Evolutionary conservation across 352 stramenopile genomes (phyloP).

Genomic region (Globisporangium canariense): DNA sequence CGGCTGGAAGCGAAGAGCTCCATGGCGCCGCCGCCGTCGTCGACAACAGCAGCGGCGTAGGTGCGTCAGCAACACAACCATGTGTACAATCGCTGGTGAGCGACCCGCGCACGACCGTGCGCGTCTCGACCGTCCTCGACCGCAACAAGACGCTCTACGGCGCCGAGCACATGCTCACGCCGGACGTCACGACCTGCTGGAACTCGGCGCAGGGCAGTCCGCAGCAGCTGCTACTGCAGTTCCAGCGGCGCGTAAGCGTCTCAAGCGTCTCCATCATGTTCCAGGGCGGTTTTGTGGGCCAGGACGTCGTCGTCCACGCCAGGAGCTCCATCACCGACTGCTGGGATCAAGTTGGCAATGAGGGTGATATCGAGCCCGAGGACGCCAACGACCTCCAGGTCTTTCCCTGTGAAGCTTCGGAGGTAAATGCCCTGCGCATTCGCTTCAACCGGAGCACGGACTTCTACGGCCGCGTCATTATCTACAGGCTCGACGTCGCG

Average conservation of each 20-base stretch:
- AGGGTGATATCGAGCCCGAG: slow-evolving; percentile 31
- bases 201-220: slow-evolving; percentile 64
- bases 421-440: slow-evolving; percentile 41
- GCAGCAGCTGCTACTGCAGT: slow-evolving; percentile 60
- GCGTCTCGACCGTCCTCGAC: slow-evolving; percentile 67
- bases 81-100: slow-evolving; percentile 26
- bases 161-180: slow-evolving; percentile 48
- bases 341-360: slow-evolving; percentile 22
- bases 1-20: slow-evolving; percentile 11
- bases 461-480: slow-evolving; percentile 71
- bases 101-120: slow-evolving; percentile 43
- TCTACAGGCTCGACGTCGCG: slow-evolving; percentile 53
- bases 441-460: slow-evolving; percentile 61
- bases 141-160: slow-evolving; percentile 64
- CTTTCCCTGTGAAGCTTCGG: slow-evolving; percentile 25
- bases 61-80: not conserved
- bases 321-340: slow-evolving; percentile 11
- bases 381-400: slow-evolving; percentile 59
- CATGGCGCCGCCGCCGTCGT: not conserved
- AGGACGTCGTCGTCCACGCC: slow-evolving; percentile 48
- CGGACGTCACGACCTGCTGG: slow-evolving; percentile 55
- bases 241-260: slow-evolving; percentile 50
- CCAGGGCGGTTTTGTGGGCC: slow-evolving; percentile 70
- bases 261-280: slow-evolving; percentile 56
- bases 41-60: not conserved